Evolutionary conservation across 2,329 filamentous ascomycete genomes (phyloP), one percentile per base, ranked within the genome.

Genomic region (Byssothecium circinans): DNA sequence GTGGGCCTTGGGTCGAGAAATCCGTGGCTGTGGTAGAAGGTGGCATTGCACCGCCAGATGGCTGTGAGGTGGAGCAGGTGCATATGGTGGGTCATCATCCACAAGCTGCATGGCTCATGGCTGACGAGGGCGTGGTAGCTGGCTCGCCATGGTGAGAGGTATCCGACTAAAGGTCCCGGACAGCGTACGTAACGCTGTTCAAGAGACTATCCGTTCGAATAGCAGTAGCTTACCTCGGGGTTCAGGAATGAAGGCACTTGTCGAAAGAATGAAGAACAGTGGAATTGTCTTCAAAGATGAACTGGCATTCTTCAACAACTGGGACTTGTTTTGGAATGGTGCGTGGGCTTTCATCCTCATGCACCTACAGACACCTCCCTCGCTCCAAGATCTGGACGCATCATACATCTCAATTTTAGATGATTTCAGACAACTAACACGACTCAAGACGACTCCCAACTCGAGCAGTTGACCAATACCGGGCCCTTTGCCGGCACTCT

Each of bases 131-230:
- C 20, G 11, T 19, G 7, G 17, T 32, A 81, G 78, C 77, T 83
- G 70, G 78, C 81, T 17, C 74, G 81, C 33, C 81, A 84, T 68
- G 78, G 72, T 18, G 81, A 82, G 59, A 70, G 81, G 58, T 83
- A 81, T 64, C 81, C 81, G 1, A 83, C 80, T 0, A 63, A 61
- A 29, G 73, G 67, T 50, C 75, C 77, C 33, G 80, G 78, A 22
- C 64, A 57, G 39, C 74, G 80, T 80, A 72, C 44, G 77, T 76
- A 41, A 35, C 30, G 30, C 43, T 27, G 17, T 8, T 23, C 33
- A 20, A 33, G 4, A 33, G 12, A n/a, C 25, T 3, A 4, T 23
- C 8, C n/a, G n/a, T 34, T 6, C 14, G 8, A 2, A 30, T 5
- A n/a, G 19, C 19, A 12, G 32, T 10, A 29, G 40, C 58, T 65